Base-by-base conservation (phyloP, 1,139 yeast genomes). In the Suhomyces chickasaworum region DNA sequence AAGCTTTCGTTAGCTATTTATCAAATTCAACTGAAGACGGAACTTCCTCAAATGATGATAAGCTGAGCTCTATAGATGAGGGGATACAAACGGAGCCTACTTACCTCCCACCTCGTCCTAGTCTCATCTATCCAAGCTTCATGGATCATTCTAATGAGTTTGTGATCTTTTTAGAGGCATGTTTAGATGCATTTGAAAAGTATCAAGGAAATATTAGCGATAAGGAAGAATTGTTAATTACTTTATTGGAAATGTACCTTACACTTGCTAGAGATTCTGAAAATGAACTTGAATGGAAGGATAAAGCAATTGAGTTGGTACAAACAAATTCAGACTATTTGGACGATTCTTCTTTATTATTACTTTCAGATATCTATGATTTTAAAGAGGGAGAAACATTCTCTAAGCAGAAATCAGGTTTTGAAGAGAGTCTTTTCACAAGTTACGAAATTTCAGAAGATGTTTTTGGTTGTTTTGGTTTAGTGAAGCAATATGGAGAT, bases 91-190 rank as follows among this genome's bases (percentile, higher is more conserved):
- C 20, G 37, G 61, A 63, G 23, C 93, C 95, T 1, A 88, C 96
- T 0, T 91, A 91, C 60, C 84, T 86, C 47, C 97, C 98, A 1
- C 99, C 99, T 1, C 78, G 84, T 46, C 98, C 99, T 3, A 78
- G 91, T 44, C 73, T 93, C 36, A 88, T 93, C 2, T 95, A 90
- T 61, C 83, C 95, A 1, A 83, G 95, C 2, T 95, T 93, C 63
- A 81, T 88, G 13, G 81, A 85, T 57, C 89, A 87, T 60, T 90
- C 95, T 0, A 80, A 84, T 58, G 95, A 91, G 58, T 91, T 93
- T 74, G 95, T 91, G 16, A 87, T 89, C n/a, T 91, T 95, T 55
- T 67, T 93, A 46, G 99, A 93, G 61, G 97, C 98, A 0, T 89
- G 97, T 58, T 69, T 90, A 15, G 89, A 86, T 55, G 78, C 88